A percentile compares a stretch with the other conserved stretches of the same genome.
Evolutionary conservation across 495 filamentous ascomycete species (phyloP).

Genomic region (Neurospora sp.): DNA sequence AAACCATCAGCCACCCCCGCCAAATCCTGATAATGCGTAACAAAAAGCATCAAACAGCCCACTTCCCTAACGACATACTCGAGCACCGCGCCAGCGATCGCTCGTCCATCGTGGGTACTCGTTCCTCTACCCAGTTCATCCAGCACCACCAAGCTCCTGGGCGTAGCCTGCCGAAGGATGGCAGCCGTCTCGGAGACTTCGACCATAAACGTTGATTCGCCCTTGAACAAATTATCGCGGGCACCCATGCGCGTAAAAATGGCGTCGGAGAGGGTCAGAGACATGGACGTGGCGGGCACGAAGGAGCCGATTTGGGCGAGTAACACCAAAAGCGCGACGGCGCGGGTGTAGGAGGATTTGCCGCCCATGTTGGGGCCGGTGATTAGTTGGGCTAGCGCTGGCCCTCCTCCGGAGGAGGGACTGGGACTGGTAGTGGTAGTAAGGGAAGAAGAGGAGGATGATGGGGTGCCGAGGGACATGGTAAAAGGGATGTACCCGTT

Average conservation of each 20-base stretch:
- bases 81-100: constrained; percentile 88
- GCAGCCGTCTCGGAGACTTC: constrained; percentile 86
- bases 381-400: constrained; percentile 63
- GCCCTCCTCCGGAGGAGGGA: background rate
- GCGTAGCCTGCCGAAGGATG: constrained; percentile 80
- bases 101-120: constrained; percentile 88
- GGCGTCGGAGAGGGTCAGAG: constrained; percentile 75
- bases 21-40: constrained; percentile 92
- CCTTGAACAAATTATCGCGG: constrained; percentile 90
- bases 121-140: constrained; percentile 93
- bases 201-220: constrained; percentile 96
- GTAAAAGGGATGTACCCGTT: constrained; percentile 89
- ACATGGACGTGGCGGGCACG: constrained; percentile 68
- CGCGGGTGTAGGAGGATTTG: constrained; percentile 89
- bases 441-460: constrained; percentile 16
- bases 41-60: constrained; percentile 76
- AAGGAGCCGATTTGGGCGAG: constrained; percentile 94
- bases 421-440: background rate
- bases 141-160: constrained; percentile 75
- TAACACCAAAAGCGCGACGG: constrained; percentile 82
- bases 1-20: constrained; percentile 53
- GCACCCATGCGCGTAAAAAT: constrained; percentile 97
- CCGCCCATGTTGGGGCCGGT: constrained; percentile 99
- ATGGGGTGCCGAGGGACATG: constrained; percentile 51
- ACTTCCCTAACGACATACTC: constrained; percentile 69